Evolutionary conservation across 1,284 basidiomycete genomes (phyloP).

Genomic region (Inonotus obliquus): DNA sequence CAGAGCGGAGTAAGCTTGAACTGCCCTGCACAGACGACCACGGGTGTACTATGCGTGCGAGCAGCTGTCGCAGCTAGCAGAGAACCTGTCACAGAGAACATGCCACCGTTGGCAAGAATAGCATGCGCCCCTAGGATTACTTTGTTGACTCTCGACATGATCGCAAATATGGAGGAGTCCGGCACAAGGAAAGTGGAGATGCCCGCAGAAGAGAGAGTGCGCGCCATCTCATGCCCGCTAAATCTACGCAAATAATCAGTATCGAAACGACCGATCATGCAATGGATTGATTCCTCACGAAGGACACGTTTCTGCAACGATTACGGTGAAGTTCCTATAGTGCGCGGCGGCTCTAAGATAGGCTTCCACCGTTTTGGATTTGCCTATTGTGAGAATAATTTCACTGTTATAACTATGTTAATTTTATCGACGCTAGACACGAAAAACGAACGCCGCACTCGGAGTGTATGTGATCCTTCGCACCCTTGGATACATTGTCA

Average conservation of each 20-base stretch:
- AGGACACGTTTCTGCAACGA: conserved; percentile 93
- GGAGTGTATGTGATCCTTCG: conserved; percentile 94
- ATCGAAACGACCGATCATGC: background rate
- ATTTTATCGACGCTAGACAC: background rate
- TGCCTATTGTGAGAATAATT: conserved; percentile 94
- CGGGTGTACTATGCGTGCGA: conserved; percentile 87
- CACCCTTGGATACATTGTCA: conserved; percentile 91
- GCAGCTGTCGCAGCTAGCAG: conserved; percentile 86
- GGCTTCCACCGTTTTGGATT: conserved; percentile 89
- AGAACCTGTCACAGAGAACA: conserved; percentile 86
- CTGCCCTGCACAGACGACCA: conserved; percentile 92
- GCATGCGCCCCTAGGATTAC: conserved; percentile 91
- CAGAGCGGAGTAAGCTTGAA: conserved; percentile 95
- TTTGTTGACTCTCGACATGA: conserved; percentile 97
- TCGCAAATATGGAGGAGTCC: conserved; percentile 90
- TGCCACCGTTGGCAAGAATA: conserved; percentile 93
- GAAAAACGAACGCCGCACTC: conserved; percentile 56
- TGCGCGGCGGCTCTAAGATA: conserved; percentile 91
- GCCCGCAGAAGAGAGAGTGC: conserved; percentile 68
- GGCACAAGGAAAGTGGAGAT: conserved; percentile 95
- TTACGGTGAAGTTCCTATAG: conserved; percentile 91
- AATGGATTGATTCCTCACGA: conserved; percentile 47
- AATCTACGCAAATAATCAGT: conserved; percentile 45
- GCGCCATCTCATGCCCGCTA: conserved; percentile 82
- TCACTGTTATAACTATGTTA: conserved; percentile 51